Percentiles rank a stretch among this genome's conserved stretches.
phyloP scores from a whole-genome alignment of 371 early-diverging fungal genomes.

The Syncephalastrum monosporum region DNA sequence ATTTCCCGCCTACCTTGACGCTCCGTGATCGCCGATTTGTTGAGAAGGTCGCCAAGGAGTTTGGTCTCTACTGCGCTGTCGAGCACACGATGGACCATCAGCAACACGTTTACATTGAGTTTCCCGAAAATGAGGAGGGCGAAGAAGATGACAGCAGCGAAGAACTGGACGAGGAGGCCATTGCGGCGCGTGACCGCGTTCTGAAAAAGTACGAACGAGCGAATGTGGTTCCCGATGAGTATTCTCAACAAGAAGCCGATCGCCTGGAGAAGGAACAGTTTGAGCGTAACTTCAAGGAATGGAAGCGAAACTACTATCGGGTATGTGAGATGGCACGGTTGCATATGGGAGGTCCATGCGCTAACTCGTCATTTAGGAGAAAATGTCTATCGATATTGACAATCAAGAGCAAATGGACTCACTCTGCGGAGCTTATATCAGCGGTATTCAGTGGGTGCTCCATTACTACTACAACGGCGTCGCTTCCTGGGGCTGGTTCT shows the following conservation, averaged over 20 bases:
- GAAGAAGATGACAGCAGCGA: constrained; percentile 57
- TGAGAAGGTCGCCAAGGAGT: constrained; percentile 56
- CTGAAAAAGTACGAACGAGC: constrained; percentile 67
- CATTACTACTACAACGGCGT: constrained; percentile 96
- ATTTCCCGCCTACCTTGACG: constrained; percentile 51
- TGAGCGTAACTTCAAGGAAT: constrained; percentile 56
- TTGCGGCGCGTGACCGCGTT: constrained; percentile 67
- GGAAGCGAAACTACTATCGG: constrained; percentile 74
- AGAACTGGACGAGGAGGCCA: constrained; percentile 47
- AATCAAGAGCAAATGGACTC: constrained; percentile 51
- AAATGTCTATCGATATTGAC: constrained; percentile 65
- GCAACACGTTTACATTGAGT: constrained; percentile 52
- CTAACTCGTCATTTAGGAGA: constrained; percentile 40
- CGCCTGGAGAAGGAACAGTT: constrained; percentile 55
- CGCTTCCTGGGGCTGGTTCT: constrained; percentile 98
- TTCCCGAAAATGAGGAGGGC: constrained; percentile 33
- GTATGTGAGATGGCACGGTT: constrained; percentile 20
- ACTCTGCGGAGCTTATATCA: constrained; percentile 81
- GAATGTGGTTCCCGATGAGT: constrained; percentile 55
- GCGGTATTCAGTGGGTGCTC: constrained; percentile 97
- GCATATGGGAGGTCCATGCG: background rate
- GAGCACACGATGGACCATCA: constrained; percentile 41
- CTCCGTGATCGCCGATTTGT: constrained; percentile 66
- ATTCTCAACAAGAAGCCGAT: constrained; percentile 39
- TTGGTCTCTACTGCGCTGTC: constrained; percentile 56